Evolutionary conservation across 495 filamentous ascomycete species (phyloP).

Genomic region (Immersiella caudata): DNA sequence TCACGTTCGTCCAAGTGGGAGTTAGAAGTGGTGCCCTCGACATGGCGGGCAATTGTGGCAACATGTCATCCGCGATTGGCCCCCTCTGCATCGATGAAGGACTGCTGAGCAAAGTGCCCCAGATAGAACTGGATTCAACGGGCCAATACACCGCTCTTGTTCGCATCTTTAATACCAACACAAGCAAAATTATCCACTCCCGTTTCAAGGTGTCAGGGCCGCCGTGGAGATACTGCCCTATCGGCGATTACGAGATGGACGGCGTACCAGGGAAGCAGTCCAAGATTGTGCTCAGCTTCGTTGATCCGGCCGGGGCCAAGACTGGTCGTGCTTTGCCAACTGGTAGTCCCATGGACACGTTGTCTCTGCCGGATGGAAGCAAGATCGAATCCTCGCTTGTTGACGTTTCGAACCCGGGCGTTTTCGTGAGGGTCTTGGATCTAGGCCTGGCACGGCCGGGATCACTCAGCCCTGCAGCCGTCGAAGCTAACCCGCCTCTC

Average conservation of each 20-base stretch:
- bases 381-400: conserved; percentile 51
- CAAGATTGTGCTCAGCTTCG: conserved; percentile 62
- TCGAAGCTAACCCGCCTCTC: conserved; percentile 51
- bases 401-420: conserved; percentile 69
- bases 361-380: conserved; percentile 57
- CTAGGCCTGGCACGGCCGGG: conserved; percentile 47
- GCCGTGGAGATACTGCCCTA: conserved; percentile 43
- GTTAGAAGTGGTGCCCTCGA: conserved; percentile 62
- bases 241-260: conserved; percentile 65
- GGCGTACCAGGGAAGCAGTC: conserved; percentile 65
- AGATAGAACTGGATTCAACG: conserved; percentile 30
- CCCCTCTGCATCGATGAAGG: conserved; percentile 64
- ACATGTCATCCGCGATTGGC: conserved; percentile 70
- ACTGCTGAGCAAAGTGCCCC: conserved; percentile 36
- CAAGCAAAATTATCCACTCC: conserved; percentile 50
- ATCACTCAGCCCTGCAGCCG: conserved; percentile 55
- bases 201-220: conserved; percentile 51
- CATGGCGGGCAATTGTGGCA: conserved; percentile 72
- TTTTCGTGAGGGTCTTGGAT: conserved; percentile 61
- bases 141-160: conserved; percentile 42
- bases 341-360: conserved; percentile 55
- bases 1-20: conserved; percentile 71
- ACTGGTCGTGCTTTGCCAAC: conserved; percentile 70
- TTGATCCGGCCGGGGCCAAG: conserved; percentile 67
- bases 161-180: conserved; percentile 55